Evolutionary conservation across 257 asterid genomes (phyloP), one percentile per base, ranked within the genome.

Genomic region (Penstemon newberryi): DNA sequence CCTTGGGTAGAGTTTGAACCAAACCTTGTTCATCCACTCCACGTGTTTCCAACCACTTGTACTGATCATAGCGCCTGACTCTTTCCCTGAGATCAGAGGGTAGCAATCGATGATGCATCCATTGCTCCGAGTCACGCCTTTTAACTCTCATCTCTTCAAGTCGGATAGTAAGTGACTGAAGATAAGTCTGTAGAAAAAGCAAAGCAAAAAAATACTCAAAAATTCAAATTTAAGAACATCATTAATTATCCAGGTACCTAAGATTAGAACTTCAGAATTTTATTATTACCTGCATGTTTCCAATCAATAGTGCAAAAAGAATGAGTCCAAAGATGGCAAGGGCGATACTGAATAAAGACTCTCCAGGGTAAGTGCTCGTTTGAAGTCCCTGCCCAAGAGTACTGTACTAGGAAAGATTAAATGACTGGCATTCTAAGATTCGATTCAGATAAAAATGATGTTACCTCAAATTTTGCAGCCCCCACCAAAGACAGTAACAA

Each of bases 401-500:
- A 80, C 99, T 94, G 89, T 81, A 70, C 45, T 46, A 57, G 18
- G 66, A 70, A 77, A 77, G 50, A 67, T 43, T 47, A 66, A 36
- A 25, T 25, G 33, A 25, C 33, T 57, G 58, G 46, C 67, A 47
- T 11, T 9, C 39, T 45, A 36, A 10, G 58, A 37, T 65, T n/a
- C 36, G 50, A 15, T 58, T 69, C 45, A 61, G 45, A 56, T 62
- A 33, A n/a, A 50, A 40, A 40, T 0, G 42, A 12, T 13, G 65
- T 77, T 80, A 91, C 99, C 99, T 94, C 78, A 94, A 77, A 79
- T 94, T 94, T 82, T 94, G 99, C 82, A 94, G 86, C 15, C 99
- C 98, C 98, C 99, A 94, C 99, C 99, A 94, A 37, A 94, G 89
- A 71, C 99, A 94, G 82, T 94, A 94, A 74, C 92, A 89, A 65